These are phyloP conservation scores for Amorphotheca resinae DNA, from an alignment of 495 filamentous ascomycete genomes.

Conservation along the genomic window DNA sequence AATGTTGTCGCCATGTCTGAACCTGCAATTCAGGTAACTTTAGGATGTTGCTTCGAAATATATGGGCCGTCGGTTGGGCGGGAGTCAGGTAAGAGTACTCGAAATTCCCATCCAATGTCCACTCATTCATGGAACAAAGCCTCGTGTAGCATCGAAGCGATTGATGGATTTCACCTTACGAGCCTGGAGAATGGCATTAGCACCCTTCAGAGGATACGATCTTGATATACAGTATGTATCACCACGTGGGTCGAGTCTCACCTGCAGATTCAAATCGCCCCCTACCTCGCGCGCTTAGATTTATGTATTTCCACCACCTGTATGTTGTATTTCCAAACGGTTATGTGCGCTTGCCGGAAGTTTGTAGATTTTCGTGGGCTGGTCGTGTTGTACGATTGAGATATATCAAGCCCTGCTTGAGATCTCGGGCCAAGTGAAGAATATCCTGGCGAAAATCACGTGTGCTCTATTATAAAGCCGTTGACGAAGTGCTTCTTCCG, in stretches of 20 bases:
- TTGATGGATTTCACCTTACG: neutral
- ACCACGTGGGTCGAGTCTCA: constrained; percentile 20
- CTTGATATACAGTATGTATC: constrained; percentile 6
- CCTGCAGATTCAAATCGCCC: constrained; percentile 9
- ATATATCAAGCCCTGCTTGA: constrained; percentile 12
- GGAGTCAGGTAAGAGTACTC: constrained; percentile 14
- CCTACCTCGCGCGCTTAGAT: neutral
- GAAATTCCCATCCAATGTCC: constrained; percentile 15
- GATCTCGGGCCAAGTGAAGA: constrained; percentile 4
- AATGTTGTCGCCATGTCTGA: constrained; percentile 17
- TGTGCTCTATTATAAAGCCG: neutral
- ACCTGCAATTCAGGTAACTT: constrained; percentile 9
- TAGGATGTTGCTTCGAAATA: constrained; percentile 12
- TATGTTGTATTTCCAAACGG: neutral
- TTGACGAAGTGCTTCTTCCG: constrained; percentile 1
- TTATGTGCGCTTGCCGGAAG: neutral
- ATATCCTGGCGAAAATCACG: neutral
- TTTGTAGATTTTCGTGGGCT: constrained; percentile 8
- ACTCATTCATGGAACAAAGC: constrained; percentile 9
- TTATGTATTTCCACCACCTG: neutral
- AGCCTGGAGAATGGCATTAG: neutral
- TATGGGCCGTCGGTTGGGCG: constrained; percentile 13
- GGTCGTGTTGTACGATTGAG: constrained; percentile 13
- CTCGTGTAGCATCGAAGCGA: constrained; percentile 10
- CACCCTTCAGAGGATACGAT: neutral